These are phyloP conservation scores for Heliamphora exappendiculata DNA, from an alignment of 148 eudicot species.

Conservation along the genomic window DNA sequence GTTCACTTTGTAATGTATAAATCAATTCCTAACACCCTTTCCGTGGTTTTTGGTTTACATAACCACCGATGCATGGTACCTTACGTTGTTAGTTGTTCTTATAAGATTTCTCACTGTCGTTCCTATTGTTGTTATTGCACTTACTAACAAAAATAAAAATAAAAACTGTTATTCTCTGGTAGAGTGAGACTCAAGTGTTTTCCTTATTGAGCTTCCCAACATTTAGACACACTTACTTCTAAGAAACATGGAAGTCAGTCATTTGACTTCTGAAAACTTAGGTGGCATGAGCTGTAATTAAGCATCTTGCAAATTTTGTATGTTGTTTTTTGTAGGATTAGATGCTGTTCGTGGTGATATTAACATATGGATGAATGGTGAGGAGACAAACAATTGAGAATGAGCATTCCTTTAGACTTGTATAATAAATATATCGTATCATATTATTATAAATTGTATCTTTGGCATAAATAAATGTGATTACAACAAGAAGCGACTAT, in stretches of 20 bases:
- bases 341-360: background rate
- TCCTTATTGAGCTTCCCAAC: background rate
- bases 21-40: background rate
- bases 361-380: background rate
- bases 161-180: background rate
- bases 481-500: too few relatives aligned
- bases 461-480: too few relatives aligned
- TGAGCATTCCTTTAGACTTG: background rate
- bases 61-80: background rate
- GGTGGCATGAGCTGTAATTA: too few relatives aligned
- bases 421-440: too few relatives aligned
- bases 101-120: background rate
- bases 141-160: too few relatives aligned
- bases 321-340: background rate
- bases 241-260: background rate
- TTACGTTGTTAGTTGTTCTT: background rate
- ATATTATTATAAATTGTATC: too few relatives aligned
- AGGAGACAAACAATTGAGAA: background rate
- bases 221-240: background rate
- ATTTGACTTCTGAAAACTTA: background rate
- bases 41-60: background rate
- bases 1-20: background rate
- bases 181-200: background rate
- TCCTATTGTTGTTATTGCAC: background rate
- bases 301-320: background rate